A percentile compares a stretch with the other conserved stretches of the same genome.
These are phyloP conservation scores for Leccinellum luteum DNA, from an alignment of 768 basidiomycete species.

Conservation along the genomic window DNA sequence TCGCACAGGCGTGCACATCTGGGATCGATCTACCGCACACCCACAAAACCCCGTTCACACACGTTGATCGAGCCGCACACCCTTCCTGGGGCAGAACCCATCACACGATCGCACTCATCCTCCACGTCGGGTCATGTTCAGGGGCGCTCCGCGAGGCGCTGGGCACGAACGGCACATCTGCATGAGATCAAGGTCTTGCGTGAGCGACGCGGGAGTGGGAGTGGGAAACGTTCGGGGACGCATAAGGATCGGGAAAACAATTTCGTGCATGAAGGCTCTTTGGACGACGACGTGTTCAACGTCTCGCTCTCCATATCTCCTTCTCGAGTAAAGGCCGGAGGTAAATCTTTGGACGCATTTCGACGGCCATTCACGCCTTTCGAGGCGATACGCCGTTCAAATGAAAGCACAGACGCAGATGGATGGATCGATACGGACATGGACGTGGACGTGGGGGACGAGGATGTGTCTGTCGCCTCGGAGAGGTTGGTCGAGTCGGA, in stretches of 20 bases:
- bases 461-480: conserved; percentile 19
- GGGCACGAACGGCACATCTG: conserved; percentile 66
- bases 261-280: not conserved
- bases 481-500: conserved; percentile 13
- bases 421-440: conserved; percentile 42
- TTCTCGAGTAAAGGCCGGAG: not conserved
- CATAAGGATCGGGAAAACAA: conserved; percentile 16
- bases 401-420: conserved; percentile 24
- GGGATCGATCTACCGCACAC: conserved; percentile 17
- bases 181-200: conserved; percentile 50
- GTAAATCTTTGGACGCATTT: not conserved
- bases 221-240: conserved; percentile 2
- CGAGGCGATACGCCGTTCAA: not conserved
- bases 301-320: not conserved
- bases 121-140: conserved; percentile 13
- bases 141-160: conserved; percentile 45
- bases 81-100: conserved; percentile 16
- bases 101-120: conserved; percentile 24
- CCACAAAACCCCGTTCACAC: conserved; percentile 17
- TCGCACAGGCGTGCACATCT: conserved; percentile 10
- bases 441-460: conserved; percentile 32
- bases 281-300: conserved; percentile 21
- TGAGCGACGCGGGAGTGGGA: conserved; percentile 11
- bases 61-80: conserved; percentile 24
- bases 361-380: conserved; percentile 13